These are phyloP conservation scores for Diaporthe batatas DNA, from an alignment of 2,329 filamentous ascomycete genomes.

Conservation along the genomic window DNA sequence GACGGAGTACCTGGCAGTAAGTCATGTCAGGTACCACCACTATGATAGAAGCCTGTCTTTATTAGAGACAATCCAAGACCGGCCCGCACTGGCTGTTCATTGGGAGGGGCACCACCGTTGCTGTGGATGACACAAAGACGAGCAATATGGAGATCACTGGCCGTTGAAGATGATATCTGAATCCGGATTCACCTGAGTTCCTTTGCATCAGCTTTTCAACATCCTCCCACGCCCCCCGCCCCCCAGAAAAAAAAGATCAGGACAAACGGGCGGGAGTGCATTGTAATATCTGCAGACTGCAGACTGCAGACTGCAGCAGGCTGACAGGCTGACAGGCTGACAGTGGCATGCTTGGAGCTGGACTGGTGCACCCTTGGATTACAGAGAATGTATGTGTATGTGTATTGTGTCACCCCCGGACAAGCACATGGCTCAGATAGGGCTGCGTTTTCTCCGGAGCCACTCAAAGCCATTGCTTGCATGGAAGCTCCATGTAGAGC, in stretches of 20 bases:
- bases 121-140: not conserved
- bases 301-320: not conserved
- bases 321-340: no score
- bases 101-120: not conserved
- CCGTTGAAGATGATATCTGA: no score
- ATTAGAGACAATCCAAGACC: constrained; percentile 28
- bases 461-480: constrained; percentile 14
- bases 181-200: not conserved
- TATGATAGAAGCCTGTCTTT: not conserved
- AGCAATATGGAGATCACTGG: not conserved
- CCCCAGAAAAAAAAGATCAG: no score
- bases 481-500: not conserved
- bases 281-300: not conserved
- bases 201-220: not conserved
- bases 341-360: not conserved
- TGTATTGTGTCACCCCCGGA: constrained; percentile 10
- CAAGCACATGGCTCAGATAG: not conserved
- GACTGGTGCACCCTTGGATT: not conserved
- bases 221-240: no score
- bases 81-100: not conserved
- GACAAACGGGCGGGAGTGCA: not conserved
- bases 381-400: not conserved
- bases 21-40: not conserved
- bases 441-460: constrained; percentile 13
- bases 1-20: not conserved